phyloP scores from a whole-genome alignment of 306 rosid species.

The Castanopsis chinensis region DNA sequence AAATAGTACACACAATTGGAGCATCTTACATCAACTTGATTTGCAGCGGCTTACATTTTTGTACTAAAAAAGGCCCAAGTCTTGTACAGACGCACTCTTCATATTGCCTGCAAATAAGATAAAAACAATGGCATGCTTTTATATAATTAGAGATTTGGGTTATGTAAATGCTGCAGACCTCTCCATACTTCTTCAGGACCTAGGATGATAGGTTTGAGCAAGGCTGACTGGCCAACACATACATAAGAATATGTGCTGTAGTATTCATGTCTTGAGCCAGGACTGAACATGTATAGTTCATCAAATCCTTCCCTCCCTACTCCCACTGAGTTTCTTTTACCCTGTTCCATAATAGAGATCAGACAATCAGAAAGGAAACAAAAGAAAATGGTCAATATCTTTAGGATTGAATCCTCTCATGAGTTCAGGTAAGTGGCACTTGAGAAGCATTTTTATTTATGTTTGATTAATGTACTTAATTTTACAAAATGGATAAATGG shows the following conservation, averaged over 20 bases:
- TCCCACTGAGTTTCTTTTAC: constrained; percentile 79
- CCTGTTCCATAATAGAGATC: constrained; percentile 43
- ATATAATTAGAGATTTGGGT: constrained; percentile 57
- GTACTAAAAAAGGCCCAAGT: not conserved
- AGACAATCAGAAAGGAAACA: not conserved
- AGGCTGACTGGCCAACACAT: constrained; percentile 71
- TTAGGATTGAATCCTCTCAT: not conserved
- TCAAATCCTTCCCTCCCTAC: constrained; percentile 75
- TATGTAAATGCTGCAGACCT: constrained; percentile 60
- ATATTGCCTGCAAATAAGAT: not conserved
- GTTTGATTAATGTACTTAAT: not conserved
- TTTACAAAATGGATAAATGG: not conserved
- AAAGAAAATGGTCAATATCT: not conserved
- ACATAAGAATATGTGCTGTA: constrained; percentile 61
- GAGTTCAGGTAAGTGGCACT: not conserved
- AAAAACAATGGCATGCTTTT: not conserved
- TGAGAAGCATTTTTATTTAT: not conserved
- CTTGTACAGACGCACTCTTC: not conserved
- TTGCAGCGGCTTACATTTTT: not conserved
- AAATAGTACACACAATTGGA: not conserved
- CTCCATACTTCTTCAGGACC: constrained; percentile 54
- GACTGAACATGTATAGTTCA: constrained; percentile 74
- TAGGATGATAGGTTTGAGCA: constrained; percentile 57
- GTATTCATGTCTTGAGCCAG: constrained; percentile 58
- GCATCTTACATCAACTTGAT: not conserved